Evolutionary conservation across 192 early-diverging fungal genomes (phyloP).

Genomic region (Dissophora globulifera): DNA sequence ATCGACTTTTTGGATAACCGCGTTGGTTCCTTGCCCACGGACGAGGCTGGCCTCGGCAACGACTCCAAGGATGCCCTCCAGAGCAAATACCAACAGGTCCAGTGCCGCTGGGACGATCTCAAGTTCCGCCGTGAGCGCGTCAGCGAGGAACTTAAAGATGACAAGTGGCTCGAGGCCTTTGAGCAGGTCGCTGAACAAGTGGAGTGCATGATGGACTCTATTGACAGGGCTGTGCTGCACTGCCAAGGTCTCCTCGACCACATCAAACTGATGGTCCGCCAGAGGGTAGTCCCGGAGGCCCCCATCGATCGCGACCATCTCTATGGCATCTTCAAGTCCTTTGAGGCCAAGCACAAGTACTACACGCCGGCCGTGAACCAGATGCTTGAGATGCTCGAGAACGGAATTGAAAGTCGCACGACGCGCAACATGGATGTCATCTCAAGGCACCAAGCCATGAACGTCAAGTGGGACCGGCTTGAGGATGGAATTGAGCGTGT

Average conservation of each 20-base stretch:
- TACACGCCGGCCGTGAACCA: slow-evolving; percentile 63
- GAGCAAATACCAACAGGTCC: slow-evolving; percentile 48
- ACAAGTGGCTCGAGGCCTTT: slow-evolving; percentile 66
- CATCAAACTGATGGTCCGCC: slow-evolving; percentile 44
- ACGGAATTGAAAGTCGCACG: slow-evolving; percentile 60
- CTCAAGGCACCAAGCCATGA: slow-evolving; percentile 59
- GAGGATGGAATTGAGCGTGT: slow-evolving; percentile 52
- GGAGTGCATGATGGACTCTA: slow-evolving; percentile 66
- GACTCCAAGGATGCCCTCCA: slow-evolving; percentile 50
- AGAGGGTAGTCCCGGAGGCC: slow-evolving; percentile 44
- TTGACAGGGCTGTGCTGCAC: slow-evolving; percentile 64
- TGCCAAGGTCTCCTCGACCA: slow-evolving; percentile 56
- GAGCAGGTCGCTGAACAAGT: slow-evolving; percentile 64
- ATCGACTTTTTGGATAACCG: slow-evolving; percentile 60
- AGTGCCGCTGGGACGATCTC: slow-evolving; percentile 62
- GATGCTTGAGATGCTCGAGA: slow-evolving; percentile 66
- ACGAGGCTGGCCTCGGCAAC: slow-evolving; percentile 23
- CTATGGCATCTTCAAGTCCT: slow-evolving; percentile 62
- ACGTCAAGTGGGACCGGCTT: slow-evolving; percentile 63
- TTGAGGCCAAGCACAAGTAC: slow-evolving; percentile 68
- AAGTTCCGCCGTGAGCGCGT: slow-evolving; percentile 65
- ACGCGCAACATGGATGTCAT: slow-evolving; percentile 56
- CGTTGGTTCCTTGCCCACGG: slow-evolving; percentile 39
- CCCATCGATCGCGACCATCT: slow-evolving; percentile 57
- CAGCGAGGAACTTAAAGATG: slow-evolving; percentile 69